Evolutionary conservation across 2,329 filamentous ascomycete species (phyloP).

Genomic region (Xylariaceae sp.): DNA sequence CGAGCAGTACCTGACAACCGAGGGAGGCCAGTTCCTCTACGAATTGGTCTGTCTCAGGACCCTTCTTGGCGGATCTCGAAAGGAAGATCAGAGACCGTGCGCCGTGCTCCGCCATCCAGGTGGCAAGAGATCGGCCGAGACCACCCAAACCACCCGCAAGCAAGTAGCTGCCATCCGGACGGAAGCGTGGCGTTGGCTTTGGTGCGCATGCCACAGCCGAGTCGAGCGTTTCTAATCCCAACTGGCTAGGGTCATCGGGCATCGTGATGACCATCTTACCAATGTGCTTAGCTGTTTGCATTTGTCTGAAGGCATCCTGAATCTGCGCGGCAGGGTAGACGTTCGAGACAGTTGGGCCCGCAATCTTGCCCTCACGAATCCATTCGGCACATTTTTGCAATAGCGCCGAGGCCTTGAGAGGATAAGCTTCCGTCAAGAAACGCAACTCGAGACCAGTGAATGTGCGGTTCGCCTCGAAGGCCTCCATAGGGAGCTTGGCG

Average conservation of each 20-base stretch:
- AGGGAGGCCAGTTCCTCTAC: background rate
- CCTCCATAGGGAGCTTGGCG: background rate
- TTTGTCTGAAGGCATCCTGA: background rate
- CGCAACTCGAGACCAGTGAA: background rate
- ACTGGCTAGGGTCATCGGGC: background rate
- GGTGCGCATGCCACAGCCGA: background rate
- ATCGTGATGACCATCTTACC: background rate
- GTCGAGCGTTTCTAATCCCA: background rate
- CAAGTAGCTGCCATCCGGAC: background rate
- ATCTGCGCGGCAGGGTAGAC: background rate
- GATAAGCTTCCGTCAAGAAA: background rate
- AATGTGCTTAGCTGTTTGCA: background rate
- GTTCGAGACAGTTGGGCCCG: background rate
- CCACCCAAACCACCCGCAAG: constrained; percentile 4
- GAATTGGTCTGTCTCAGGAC: background rate
- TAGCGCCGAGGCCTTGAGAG: background rate
- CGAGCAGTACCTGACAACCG: background rate
- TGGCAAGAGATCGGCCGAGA: background rate
- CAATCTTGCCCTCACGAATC: background rate
- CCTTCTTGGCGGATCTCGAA: background rate
- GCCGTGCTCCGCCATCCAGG: constrained; percentile 4
- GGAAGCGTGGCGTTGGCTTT: background rate
- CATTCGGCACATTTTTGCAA: background rate
- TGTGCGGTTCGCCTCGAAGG: background rate
- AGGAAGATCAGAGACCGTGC: background rate